Conservation (phyloP, 169 alveolate species). For the Cryptosporidium felis region DNA sequence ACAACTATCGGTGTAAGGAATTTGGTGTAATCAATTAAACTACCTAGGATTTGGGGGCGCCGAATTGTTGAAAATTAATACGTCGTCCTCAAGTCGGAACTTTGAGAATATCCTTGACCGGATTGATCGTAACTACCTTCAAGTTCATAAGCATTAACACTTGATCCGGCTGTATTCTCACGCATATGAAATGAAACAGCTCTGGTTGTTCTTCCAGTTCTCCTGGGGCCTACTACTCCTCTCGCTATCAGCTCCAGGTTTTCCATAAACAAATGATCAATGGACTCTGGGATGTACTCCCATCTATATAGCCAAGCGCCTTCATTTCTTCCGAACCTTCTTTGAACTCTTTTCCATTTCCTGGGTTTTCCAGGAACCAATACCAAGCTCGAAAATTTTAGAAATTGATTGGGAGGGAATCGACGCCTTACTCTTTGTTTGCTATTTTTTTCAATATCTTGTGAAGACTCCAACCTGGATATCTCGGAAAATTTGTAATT, state of each 20-base stretch:
- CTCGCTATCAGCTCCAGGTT: conserved; percentile 60
- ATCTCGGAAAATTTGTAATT: background rate
- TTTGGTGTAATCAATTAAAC: no score
- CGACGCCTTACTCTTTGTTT: conserved; percentile 39
- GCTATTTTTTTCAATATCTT: conserved; percentile 17
- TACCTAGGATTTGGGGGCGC: no score
- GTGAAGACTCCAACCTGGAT: background rate
- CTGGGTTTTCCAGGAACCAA: conserved; percentile 65
- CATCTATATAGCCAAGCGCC: conserved; percentile 70
- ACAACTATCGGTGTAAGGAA: no score
- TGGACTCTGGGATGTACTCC: conserved; percentile 62
- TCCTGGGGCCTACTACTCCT: conserved; percentile 64
- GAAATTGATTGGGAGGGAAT: conserved; percentile 60
- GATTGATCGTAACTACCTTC: conserved; percentile 43
- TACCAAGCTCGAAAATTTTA: conserved; percentile 40
- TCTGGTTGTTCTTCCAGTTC: conserved; percentile 68
- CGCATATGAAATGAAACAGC: conserved; percentile 68
- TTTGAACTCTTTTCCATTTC: conserved; percentile 63
- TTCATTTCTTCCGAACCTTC: conserved; percentile 51
- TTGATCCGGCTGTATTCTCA: conserved; percentile 16
- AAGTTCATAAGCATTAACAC: background rate
- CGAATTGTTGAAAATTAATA: no score
- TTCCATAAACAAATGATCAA: conserved; percentile 57
- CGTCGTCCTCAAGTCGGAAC: background rate
- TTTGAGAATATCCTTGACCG: background rate